Percentiles rank a stretch among this genome's conserved stretches.
Evolutionary conservation across 2,329 filamentous ascomycete species (phyloP).

Genomic region (Venturia aucupariae): DNA sequence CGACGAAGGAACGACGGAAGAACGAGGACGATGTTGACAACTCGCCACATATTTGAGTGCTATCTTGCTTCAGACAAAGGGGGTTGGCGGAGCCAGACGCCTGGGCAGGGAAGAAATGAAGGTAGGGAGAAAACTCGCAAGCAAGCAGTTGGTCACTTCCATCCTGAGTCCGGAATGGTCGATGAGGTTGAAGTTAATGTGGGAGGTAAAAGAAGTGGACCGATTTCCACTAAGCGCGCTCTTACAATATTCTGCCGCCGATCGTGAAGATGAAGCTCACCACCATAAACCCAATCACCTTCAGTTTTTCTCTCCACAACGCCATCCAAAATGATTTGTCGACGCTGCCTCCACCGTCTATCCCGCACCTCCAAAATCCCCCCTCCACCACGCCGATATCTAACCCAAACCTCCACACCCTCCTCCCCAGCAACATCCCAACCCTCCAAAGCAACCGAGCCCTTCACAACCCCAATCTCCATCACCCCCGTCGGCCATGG

Average conservation of each 20-base stretch:
- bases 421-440: conserved; percentile 21
- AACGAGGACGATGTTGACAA: background rate
- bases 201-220: background rate
- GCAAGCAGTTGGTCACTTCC: background rate
- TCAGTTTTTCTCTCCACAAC: background rate
- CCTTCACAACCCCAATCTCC: conserved; percentile 33
- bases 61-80: background rate
- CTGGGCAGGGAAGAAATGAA: background rate
- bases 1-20: background rate
- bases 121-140: background rate
- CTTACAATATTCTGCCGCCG: background rate
- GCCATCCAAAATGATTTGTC: conserved; percentile 11
- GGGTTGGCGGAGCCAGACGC: background rate
- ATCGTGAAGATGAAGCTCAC: background rate
- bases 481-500: conserved; percentile 23
- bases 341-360: conserved; percentile 11
- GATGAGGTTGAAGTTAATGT: background rate
- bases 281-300: background rate
- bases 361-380: background rate
- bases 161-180: background rate
- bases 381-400: conserved; percentile 2
- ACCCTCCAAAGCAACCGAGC: conserved; percentile 33
- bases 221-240: background rate
- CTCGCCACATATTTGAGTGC: background rate
- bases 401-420: background rate